phyloP scores from a whole-genome alignment of 345 rosid genomes.

The Citrus glauca region DNA sequence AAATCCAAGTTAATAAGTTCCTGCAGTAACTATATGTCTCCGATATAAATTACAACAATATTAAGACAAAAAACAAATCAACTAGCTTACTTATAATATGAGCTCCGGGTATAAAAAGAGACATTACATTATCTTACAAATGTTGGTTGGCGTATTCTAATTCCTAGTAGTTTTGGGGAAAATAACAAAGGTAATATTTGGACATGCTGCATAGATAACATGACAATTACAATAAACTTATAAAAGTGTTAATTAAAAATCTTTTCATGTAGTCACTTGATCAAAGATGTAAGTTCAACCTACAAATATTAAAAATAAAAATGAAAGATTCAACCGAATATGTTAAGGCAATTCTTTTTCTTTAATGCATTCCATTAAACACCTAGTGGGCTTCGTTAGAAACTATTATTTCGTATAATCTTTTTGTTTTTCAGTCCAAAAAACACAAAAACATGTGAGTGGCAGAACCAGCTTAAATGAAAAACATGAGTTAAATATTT shows the following conservation, averaged over 20 bases:
- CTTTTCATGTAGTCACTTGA: background rate
- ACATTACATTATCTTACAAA: conserved; percentile 68
- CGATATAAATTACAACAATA: conserved; percentile 22
- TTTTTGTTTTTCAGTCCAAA: too few relatives aligned
- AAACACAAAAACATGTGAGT: too few relatives aligned
- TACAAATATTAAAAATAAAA: background rate
- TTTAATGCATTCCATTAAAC: too few relatives aligned
- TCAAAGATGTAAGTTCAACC: conserved; percentile 1
- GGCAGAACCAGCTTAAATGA: too few relatives aligned
- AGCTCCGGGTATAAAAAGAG: background rate
- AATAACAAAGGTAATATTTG: conserved; percentile 85
- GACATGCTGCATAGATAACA: conserved; percentile 65
- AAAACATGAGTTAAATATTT: too few relatives aligned
- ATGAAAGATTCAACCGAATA: too few relatives aligned
- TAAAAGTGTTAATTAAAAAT: background rate
- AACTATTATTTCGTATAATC: too few relatives aligned
- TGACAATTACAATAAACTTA: conserved; percentile 10
- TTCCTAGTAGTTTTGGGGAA: conserved; percentile 79
- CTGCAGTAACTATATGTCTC: conserved; percentile 33
- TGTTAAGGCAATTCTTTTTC: too few relatives aligned
- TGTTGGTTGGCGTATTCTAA: conserved; percentile 78
- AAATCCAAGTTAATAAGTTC: conserved; percentile 28
- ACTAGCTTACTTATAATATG: background rate
- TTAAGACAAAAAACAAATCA: conserved; percentile 2
- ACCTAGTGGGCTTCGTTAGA: too few relatives aligned